These are phyloP conservation scores for Rhodofomes roseus DNA, from an alignment of 1,284 basidiomycete species.

Conservation along the genomic window DNA sequence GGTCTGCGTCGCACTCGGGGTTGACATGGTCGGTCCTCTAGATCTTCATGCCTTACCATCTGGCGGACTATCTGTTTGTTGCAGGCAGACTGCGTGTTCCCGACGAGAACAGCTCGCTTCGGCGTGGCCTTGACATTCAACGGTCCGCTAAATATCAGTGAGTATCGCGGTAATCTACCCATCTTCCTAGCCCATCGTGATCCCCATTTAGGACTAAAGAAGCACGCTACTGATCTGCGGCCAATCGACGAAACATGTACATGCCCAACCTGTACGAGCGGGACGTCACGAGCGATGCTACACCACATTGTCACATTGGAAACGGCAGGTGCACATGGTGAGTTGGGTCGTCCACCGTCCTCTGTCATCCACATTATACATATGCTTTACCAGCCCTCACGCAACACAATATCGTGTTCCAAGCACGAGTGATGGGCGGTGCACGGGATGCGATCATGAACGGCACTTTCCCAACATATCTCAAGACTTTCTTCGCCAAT, in stretches of 20 bases:
- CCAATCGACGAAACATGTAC: conserved; percentile 74
- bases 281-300: conserved; percentile 65
- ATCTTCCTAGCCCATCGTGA: neutral
- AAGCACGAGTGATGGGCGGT: conserved; percentile 77
- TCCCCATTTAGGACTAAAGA: conserved; percentile 50
- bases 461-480: conserved; percentile 72
- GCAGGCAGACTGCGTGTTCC: conserved; percentile 86
- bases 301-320: conserved; percentile 73
- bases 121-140: conserved; percentile 78
- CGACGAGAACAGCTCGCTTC: conserved; percentile 83
- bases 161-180: conserved; percentile 26
- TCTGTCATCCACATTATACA: neutral
- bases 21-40: conserved; percentile 70
- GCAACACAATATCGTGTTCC: conserved; percentile 77
- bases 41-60: neutral
- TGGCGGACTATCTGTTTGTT: neutral
- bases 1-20: conserved; percentile 83
- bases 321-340: conserved; percentile 78
- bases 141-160: conserved; percentile 78
- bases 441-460: conserved; percentile 75
- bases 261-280: conserved; percentile 71
- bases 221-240: conserved; percentile 62
- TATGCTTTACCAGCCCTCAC: conserved; percentile 52
- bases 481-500: conserved; percentile 65
- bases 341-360: conserved; percentile 11